Percentiles rank a stretch among this genome's conserved stretches.
Evolutionary conservation across 2,329 filamentous ascomycete genomes (phyloP).

Genomic region (Hymenoscyphus fraxineus): DNA sequence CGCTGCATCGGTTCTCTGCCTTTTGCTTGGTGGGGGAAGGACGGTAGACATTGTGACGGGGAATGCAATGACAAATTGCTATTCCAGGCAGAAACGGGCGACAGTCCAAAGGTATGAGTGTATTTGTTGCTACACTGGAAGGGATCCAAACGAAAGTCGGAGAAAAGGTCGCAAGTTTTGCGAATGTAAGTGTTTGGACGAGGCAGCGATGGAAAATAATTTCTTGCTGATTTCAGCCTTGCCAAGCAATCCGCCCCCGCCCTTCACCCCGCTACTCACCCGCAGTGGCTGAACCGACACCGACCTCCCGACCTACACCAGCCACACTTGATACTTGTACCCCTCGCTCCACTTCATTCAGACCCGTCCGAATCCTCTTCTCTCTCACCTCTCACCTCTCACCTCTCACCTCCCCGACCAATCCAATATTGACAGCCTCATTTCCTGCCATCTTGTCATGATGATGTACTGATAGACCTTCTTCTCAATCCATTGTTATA

Average conservation of each 20-base stretch:
- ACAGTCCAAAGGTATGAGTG: no score
- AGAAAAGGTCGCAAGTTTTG: no score
- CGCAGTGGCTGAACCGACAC: no score
- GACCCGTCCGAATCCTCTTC: background rate
- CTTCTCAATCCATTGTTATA: conserved; percentile 12
- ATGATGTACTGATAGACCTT: background rate
- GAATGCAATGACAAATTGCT: background rate
- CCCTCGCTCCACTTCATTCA: no score
- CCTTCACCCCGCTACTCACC: conserved; percentile 10
- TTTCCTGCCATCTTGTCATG: background rate
- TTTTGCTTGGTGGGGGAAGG: conserved; percentile 80
- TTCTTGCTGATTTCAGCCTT: conserved; percentile 28
- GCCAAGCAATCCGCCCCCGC: conserved; percentile 7
- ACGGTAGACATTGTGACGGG: conserved; percentile 68
- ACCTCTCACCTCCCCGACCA: background rate
- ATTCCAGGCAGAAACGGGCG: background rate
- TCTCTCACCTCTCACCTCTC: background rate
- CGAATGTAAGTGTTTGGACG: background rate
- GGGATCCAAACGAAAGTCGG: background rate
- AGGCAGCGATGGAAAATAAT: conserved; percentile 18
- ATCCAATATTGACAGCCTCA: background rate
- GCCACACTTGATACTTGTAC: no score
- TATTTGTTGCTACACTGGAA: background rate
- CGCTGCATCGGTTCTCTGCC: conserved; percentile 72
- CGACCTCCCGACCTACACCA: no score